Conservation (phyloP, 805 yeast genomes). For the Danielia reshetovae region DNA sequence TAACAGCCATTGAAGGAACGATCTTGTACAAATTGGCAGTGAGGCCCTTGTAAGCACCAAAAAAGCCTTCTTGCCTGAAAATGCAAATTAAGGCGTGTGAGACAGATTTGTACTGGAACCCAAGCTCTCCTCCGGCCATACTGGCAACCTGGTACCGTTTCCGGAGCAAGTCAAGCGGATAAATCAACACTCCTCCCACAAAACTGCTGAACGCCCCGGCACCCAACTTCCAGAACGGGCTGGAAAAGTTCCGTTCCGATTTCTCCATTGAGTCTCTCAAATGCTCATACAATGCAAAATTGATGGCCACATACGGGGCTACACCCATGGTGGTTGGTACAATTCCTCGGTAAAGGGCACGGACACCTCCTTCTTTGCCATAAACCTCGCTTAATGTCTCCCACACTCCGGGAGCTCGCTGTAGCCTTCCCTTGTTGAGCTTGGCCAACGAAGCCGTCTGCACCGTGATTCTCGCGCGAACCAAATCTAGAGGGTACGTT, state of each 20-base stretch:
- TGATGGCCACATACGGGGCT: constrained; percentile 93
- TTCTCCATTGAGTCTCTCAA: constrained; percentile 53
- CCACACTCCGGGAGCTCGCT: constrained; percentile 69
- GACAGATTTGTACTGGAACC: constrained; percentile 77
- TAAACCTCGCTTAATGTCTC: constrained; percentile 57
- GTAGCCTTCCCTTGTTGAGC: constrained; percentile 42
- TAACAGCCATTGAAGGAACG: constrained; percentile 93
- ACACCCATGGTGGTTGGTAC: constrained; percentile 92
- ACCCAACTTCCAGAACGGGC: constrained; percentile 54
- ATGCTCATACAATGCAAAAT: constrained; percentile 85
- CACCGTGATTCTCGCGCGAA: constrained; percentile 83
- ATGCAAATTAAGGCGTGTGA: constrained; percentile 70
- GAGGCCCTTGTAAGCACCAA: constrained; percentile 70
- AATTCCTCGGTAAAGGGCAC: constrained; percentile 78
- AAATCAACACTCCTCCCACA: constrained; percentile 83
- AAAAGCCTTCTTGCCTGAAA: constrained; percentile 66
- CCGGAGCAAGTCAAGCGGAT: constrained; percentile 86
- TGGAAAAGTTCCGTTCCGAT: constrained; percentile 30
- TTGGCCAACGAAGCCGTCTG: constrained; percentile 71
- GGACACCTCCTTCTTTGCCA: constrained; percentile 73
- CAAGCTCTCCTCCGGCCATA: constrained; percentile 73
- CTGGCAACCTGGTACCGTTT: constrained; percentile 88
- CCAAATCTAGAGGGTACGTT: constrained; percentile 90
- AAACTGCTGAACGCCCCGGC: constrained; percentile 90
- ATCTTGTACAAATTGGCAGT: constrained; percentile 84